Percentiles rank a stretch among this genome's conserved stretches.
Conservation (phyloP, 768 basidiomycete genomes). For the Saitozyma podzolica region DNA sequence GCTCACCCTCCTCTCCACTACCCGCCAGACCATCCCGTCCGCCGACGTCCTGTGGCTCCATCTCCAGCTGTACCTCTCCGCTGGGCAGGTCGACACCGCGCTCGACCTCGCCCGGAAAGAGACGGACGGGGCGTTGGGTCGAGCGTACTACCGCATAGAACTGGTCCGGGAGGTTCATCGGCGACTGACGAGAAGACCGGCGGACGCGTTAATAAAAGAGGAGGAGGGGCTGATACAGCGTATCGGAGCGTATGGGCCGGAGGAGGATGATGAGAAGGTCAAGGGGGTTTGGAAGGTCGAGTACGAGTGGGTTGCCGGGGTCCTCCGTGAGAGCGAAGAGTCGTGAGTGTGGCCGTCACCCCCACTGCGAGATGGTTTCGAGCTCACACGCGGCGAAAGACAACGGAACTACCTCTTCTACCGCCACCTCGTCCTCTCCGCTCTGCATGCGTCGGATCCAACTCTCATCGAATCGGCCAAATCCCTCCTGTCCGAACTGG, state of each 20-base stretch:
- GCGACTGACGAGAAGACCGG: conserved; percentile 3
- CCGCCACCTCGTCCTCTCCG: conserved; percentile 21
- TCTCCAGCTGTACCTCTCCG: conserved; percentile 30
- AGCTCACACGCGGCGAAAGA: conserved; percentile 12
- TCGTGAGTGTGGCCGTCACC: conserved; percentile 25
- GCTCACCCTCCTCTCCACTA: conserved; percentile 13
- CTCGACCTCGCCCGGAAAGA: conserved; percentile 15
- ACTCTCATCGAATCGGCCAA: neutral
- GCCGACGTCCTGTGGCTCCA: conserved; percentile 41
- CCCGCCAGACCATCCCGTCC: conserved; percentile 12
- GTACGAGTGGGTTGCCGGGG: conserved; percentile 11
- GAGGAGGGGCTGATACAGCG: too few relatives aligned
- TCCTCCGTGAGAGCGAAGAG: conserved; percentile 12
- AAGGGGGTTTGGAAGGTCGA: conserved; percentile 14
- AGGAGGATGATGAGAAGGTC: neutral
- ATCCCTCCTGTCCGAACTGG: conserved; percentile 19
- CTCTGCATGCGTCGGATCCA: neutral
- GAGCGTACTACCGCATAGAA: conserved; percentile 11
- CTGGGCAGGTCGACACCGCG: conserved; percentile 20
- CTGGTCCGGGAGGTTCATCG: conserved; percentile 17
- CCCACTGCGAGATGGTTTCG: neutral
- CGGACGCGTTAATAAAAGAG: neutral
- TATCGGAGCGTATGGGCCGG: neutral
- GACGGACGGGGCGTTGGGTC: neutral
- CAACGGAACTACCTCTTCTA: conserved; percentile 41